phyloP scores from a whole-genome alignment of 495 filamentous ascomycete species.

The Penicillium dipodomyicola region DNA sequence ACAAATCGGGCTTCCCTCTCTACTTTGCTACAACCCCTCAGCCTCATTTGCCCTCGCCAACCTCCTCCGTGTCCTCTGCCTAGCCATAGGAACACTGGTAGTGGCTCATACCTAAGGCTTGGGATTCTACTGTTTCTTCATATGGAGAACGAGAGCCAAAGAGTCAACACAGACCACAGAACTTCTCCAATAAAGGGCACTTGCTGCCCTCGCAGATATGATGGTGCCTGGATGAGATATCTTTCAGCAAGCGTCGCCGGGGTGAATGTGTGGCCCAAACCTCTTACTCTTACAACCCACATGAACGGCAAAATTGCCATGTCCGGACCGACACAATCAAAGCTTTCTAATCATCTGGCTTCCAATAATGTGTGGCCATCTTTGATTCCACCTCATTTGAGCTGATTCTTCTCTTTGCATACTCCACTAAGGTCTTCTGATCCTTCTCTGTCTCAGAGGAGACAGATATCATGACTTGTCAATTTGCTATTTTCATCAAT shows the following conservation, averaged over 20 bases:
- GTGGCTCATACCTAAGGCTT: not conserved
- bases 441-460: no score
- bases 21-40: no score
- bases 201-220: not conserved
- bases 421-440: no score
- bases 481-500: not conserved
- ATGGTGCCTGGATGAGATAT: not conserved
- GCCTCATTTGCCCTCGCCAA: not conserved
- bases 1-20: no score
- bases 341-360: not conserved
- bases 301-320: not conserved
- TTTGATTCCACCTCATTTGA: not conserved
- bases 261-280: not conserved
- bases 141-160: not conserved
- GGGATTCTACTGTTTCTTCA: not conserved
- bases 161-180: not conserved
- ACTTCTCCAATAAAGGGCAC: not conserved
- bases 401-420: no score
- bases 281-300: no score
- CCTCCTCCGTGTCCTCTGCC: not conserved
- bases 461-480: not conserved
- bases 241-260: no score
- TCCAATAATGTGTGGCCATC: not conserved
- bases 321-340: not conserved
- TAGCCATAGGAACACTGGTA: not conserved